Percentiles rank a stretch among this genome's conserved stretches.
These are phyloP conservation scores for Eucalyptus tenuipes DNA, from an alignment of 345 rosid species.

Conservation along the genomic window DNA sequence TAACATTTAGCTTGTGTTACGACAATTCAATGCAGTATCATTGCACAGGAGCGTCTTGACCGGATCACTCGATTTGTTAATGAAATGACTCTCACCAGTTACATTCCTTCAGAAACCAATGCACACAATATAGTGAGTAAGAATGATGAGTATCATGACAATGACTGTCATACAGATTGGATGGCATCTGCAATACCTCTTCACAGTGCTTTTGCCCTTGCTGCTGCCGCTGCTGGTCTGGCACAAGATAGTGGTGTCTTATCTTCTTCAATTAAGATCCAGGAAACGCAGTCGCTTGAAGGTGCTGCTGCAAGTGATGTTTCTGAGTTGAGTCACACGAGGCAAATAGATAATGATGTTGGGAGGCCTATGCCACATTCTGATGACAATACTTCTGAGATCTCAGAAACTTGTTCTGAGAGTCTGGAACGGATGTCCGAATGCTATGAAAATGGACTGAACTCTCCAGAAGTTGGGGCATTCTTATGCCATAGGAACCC, in stretches of 20 bases:
- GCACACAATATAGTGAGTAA: slow-evolving; percentile 21
- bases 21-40: slow-evolving; percentile 57
- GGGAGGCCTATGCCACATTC: slow-evolving; percentile 26
- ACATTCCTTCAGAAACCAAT: slow-evolving; percentile 24
- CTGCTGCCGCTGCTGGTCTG: slow-evolving; percentile 82
- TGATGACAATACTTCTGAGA: slow-evolving; percentile 62
- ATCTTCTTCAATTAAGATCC: slow-evolving; percentile 26
- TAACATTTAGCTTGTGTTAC: not conserved
- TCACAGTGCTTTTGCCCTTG: slow-evolving; percentile 54
- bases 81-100: slow-evolving; percentile 54
- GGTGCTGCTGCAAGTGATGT: slow-evolving; percentile 44
- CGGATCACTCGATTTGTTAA: slow-evolving; percentile 73
- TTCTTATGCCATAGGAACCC: slow-evolving; percentile 20
- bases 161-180: slow-evolving; percentile 41
- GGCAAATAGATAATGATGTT: slow-evolving; percentile 50
- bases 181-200: slow-evolving; percentile 77
- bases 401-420: slow-evolving; percentile 48
- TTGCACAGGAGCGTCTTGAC: slow-evolving; percentile 94
- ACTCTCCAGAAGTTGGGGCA: slow-evolving; percentile 57
- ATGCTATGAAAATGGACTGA: slow-evolving; percentile 34
- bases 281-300: slow-evolving; percentile 59
- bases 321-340: slow-evolving; percentile 50
- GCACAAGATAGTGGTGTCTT: slow-evolving; percentile 46
- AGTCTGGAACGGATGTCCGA: slow-evolving; percentile 35
- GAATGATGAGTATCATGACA: slow-evolving; percentile 13